Evolutionary conservation across 257 asterid species (phyloP).

Genomic region (Ilex aquifolium): DNA sequence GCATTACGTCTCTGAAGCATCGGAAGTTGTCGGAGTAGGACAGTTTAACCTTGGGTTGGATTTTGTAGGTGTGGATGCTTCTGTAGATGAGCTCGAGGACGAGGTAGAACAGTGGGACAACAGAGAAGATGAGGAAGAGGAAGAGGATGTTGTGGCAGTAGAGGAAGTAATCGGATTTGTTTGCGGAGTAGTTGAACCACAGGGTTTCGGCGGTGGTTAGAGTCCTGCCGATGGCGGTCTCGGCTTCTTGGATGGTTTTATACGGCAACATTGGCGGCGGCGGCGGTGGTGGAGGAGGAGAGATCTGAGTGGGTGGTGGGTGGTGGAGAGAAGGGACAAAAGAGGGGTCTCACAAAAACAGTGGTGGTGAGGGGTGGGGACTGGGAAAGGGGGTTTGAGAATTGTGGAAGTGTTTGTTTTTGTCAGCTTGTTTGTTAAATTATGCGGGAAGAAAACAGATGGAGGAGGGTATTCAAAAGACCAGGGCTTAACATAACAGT

Average conservation of each 20-base stretch:
- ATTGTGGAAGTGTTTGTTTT: no score
- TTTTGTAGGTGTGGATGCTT: slow-evolving; percentile 44
- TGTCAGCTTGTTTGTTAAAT: no score
- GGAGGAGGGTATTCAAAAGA: no score
- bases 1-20: slow-evolving; percentile 89
- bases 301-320: no score
- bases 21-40: slow-evolving; percentile 45
- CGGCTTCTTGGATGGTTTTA: slow-evolving; percentile 69
- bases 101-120: slow-evolving; percentile 61
- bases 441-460: no score
- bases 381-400: no score
- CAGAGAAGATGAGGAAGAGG: slow-evolving; percentile 74
- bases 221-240: slow-evolving; percentile 60
- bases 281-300: no score
- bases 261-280: slow-evolving; percentile 61
- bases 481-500: no score
- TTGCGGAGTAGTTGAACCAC: slow-evolving; percentile 82
- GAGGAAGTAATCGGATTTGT: slow-evolving; percentile 82
- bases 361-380: no score
- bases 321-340: no score
- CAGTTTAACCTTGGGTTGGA: slow-evolving; percentile 77
- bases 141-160: slow-evolving; percentile 86
- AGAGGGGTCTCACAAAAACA: no score
- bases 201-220: slow-evolving; percentile 66
- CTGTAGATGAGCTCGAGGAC: slow-evolving; percentile 49